Base-by-base conservation (phyloP, 2,329 filamentous ascomycete species). In the Fonsecaea nubica region DNA sequence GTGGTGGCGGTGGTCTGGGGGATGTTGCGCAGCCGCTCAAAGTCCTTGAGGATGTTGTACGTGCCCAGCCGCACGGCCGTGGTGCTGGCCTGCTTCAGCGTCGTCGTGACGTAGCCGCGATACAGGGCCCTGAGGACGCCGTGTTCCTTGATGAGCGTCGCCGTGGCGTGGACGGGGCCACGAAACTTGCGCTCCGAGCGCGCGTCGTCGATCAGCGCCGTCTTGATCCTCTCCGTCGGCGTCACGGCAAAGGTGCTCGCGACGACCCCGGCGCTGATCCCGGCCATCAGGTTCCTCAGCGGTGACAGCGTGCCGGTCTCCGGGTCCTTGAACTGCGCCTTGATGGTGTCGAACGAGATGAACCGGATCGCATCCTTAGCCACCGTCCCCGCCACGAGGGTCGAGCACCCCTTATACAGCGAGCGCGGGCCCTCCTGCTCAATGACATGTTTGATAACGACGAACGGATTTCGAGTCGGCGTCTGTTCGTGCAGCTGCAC, bases 161-260 rank as follows among this genome's bases (percentile, higher is more conserved):
- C 74, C 2, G 84, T 78, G 35, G 85, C 86, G 72, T 89, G 85
- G 40, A 79, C 69, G 0, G 84, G 80, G 4, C 80, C 81, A 1
- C 76, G 78, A 74, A 87, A 89, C 18, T 82, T 77, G 42, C 78
- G 80, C 21, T 71, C 69, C 48, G 62, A 54, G 13, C 85, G 77
- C 7, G 85, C 86, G 72, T 89, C 87, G 74, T 89, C 87, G 66
- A 89, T 89, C 72, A 90, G 74, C 0, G 87, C 87, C 1, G 89
- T 91, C 75, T 90, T 91, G 73, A 91, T 86, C 15, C 88, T 81
- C 72, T 91, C 89, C 0, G 87, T 89, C 0, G 89, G 89, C 1
- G 88, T 91, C 0, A 91, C 88, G 1, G 87, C 87, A n/a, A 85
- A 82, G 0, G 88, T 80, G 62, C 83, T 87, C 18, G 88, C 87